A percentile compares a stretch with the other conserved stretches of the same genome.
These are phyloP conservation scores for Malus hybrid DNA, from an alignment of 331 rosid species.

Conservation along the genomic window DNA sequence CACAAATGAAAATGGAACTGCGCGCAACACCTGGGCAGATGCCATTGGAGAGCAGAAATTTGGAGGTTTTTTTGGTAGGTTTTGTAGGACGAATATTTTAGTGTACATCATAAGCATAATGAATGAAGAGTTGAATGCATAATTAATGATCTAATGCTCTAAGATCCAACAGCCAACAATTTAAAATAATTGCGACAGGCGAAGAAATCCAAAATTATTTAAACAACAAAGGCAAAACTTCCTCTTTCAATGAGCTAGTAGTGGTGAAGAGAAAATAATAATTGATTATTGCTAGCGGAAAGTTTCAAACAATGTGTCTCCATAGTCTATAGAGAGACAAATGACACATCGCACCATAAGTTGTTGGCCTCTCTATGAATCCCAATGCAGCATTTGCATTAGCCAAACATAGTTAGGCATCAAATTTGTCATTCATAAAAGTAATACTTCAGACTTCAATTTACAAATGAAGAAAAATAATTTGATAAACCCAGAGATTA, in stretches of 20 bases:
- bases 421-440: no score
- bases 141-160: neutral
- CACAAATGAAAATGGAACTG: neutral
- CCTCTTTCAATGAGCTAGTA: neutral
- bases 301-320: neutral
- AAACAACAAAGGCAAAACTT: neutral
- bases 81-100: neutral
- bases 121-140: no score
- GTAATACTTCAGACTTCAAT: no score
- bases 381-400: no score
- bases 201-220: neutral
- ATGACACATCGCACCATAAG: no score
- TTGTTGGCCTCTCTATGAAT: no score
- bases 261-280: neutral
- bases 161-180: no score
- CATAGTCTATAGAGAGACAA: no score
- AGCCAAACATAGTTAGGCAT: no score
- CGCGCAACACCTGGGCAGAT: neutral
- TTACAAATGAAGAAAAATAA: no score
- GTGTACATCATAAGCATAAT: neutral
- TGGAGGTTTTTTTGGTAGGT: neutral
- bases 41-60: neutral
- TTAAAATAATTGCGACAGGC: neutral
- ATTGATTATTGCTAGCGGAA: no score
- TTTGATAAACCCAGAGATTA: no score